Base-by-base conservation (phyloP, 768 basidiomycete genomes). In the Boletus tomentosulus region DNA sequence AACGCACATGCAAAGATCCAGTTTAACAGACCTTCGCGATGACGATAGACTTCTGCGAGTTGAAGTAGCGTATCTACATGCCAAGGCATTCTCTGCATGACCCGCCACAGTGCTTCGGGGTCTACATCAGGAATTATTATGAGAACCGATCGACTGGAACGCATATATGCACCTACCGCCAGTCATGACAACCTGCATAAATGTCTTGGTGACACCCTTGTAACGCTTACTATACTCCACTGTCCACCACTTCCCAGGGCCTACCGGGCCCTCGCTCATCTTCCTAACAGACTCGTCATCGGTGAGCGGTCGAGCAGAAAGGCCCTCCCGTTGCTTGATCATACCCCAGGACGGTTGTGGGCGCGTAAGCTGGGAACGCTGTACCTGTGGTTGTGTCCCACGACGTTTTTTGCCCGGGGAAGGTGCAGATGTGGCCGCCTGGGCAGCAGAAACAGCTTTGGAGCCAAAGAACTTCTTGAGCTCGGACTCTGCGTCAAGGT, bases 401-500 rank as follows among this genome's bases (percentile, higher is more conserved):
- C 78, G 77, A 31, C 80, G 66, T 48, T 71, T 62, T 52, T 70
- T 66, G 1, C 67, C 50, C 3, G 76, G 67, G 1, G 74, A 65
- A 3, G 77, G 53, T 1, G 75, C 58, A 4, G 73, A 50, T 3
- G 62, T 60, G 12, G 70, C 58, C 19, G 70, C 67, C 67, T 81
- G 82, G 28, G 76, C 78, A 2, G 86, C 82, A n/a, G 77, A 75
- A 9, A 98, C 81, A 53, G 97, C 94, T 63, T 86, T 89, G 19
- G 90, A 81, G 2, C 96, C 96, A 65, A 99, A 99, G 78, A 98
- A 96, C 58, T 85, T 87, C 51, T 89, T 85, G 72, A 98, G 81
- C 66, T 99, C 97, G 0, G 87, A 87, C 55, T 96, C 93, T 11
- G 85, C 78, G 57, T 98, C 93, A 15, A 99, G 82, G 61, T 92